Percentiles rank a stretch among this genome's conserved stretches.
These are phyloP conservation scores for Nakazawaea wickerhamii DNA, from an alignment of 805 yeast species.

Conservation along the genomic window DNA sequence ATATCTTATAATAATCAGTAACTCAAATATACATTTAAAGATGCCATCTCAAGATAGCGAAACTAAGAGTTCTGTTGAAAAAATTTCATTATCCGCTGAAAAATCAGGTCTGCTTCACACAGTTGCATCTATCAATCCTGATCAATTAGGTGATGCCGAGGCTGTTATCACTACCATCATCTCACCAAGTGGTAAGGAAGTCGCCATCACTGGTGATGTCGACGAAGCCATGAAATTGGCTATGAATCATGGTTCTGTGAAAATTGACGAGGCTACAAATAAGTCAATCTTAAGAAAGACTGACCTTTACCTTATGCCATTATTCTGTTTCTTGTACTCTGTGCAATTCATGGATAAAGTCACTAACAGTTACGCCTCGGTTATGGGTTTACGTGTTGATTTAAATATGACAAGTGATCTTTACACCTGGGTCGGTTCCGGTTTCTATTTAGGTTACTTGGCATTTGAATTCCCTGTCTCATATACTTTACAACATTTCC, in stretches of 20 bases:
- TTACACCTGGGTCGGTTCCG: slow-evolving; percentile 29
- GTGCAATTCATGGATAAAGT: slow-evolving; percentile 56
- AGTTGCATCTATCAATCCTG: slow-evolving; percentile 14
- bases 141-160: slow-evolving; percentile 15
- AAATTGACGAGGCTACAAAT: slow-evolving; percentile 18
- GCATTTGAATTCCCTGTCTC: slow-evolving; percentile 32
- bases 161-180: slow-evolving; percentile 16
- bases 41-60: background rate
- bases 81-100: slow-evolving; percentile 16
- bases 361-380: slow-evolving; percentile 33
- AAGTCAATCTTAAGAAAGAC: slow-evolving; percentile 34
- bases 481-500: slow-evolving; percentile 30
- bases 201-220: slow-evolving; percentile 29
- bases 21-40: background rate
- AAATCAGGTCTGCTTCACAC: slow-evolving; percentile 15
- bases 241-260: slow-evolving; percentile 26
- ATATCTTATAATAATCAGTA: too few species aligned
- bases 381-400: slow-evolving; percentile 33
- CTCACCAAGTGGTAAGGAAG: slow-evolving; percentile 15
- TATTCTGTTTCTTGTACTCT: slow-evolving; percentile 43
- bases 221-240: slow-evolving; percentile 44
- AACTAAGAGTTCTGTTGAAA: background rate
- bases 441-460: slow-evolving; percentile 32
- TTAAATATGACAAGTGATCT: slow-evolving; percentile 30
- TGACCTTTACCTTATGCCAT: slow-evolving; percentile 44